Percentiles rank a stretch among this genome's conserved stretches.
phyloP scores from a whole-genome alignment of 306 rosid genomes.

The Sesbania bispinosa region DNA sequence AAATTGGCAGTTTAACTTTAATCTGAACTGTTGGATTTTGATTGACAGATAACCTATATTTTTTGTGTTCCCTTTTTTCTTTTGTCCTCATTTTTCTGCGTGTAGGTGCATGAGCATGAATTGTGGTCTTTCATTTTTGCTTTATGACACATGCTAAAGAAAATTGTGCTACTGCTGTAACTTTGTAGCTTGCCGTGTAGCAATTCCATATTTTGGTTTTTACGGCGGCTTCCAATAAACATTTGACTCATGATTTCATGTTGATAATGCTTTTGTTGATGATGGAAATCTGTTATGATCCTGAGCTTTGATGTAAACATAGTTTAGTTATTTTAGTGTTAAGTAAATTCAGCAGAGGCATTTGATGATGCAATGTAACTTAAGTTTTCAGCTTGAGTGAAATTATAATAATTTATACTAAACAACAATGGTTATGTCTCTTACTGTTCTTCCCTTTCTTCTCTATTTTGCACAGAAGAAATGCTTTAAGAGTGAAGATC shows the following conservation, averaged over 20 bases:
- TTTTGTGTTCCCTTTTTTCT: neutral
- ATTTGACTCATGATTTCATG: neutral
- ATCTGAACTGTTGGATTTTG: neutral
- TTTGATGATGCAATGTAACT: neutral
- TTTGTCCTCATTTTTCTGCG: neutral
- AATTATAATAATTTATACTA: neutral
- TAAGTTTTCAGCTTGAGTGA: neutral
- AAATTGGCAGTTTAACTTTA: neutral
- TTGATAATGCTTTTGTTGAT: constrained; percentile 10
- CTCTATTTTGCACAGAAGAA: neutral
- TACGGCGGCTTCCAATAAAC: neutral
- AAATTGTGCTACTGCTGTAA: neutral
- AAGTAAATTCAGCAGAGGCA: neutral
- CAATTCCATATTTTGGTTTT: neutral
- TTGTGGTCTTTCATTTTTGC: neutral
- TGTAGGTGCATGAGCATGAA: neutral
- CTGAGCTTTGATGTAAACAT: neutral
- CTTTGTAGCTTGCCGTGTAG: neutral
- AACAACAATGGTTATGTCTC: neutral
- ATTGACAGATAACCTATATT: neutral
- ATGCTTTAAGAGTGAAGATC: neutral
- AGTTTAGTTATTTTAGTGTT: neutral
- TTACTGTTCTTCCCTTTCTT: neutral
- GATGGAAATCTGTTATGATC: neutral
- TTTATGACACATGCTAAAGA: neutral